Evolutionary conservation across 106 monocot genomes (phyloP), one percentile per base, ranked within the genome.

Genomic region (Vanilla planifolia): DNA sequence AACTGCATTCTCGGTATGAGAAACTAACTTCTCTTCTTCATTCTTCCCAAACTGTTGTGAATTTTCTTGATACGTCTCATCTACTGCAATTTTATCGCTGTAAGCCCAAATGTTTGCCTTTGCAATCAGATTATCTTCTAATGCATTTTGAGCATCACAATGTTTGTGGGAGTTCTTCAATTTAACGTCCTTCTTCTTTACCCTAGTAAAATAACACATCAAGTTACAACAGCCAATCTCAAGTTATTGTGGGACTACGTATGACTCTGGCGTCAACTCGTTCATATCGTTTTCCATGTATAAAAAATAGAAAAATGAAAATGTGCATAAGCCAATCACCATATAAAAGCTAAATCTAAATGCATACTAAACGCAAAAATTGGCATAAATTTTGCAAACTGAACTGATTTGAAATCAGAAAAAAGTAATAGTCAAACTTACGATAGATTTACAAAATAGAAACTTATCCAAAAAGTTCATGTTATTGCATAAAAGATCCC

Each of bases 121-220:
- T 10, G 21, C 33, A 35, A 35, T 35, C 21, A 20, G 57, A 35
- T 33, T 6, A 57, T 22, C 20, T 28, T 57, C 34, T 57, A 35
- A 7, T 19, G 11, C 0, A 57, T 36, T 35, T 36, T 57, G 57
- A 57, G 19, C 1, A 57, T 57, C 21, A 15, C 35, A 57, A 35
- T 19, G 33, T 35, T 19, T 15, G 33, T 8, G 35, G 35, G 6
- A 33, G 35, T 57, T 21, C 20, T 34, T 35, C 33, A 33, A 3
- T 20, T 56, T 56, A 56, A 19, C 56, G 34, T 56, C 15, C 33
- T 19, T 33, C 34, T 30, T 17, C 28, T 57, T 57, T 36, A 57
- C 57, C 57, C 57, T 57, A 21, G 19, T 4, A 19, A 21, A 35
- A 21, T 35, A 6, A 57, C 19, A 17, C 35, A 36, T 10, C 33